phyloP scores from a whole-genome alignment of 257 asterid species.

The Penstemon newberryi region DNA sequence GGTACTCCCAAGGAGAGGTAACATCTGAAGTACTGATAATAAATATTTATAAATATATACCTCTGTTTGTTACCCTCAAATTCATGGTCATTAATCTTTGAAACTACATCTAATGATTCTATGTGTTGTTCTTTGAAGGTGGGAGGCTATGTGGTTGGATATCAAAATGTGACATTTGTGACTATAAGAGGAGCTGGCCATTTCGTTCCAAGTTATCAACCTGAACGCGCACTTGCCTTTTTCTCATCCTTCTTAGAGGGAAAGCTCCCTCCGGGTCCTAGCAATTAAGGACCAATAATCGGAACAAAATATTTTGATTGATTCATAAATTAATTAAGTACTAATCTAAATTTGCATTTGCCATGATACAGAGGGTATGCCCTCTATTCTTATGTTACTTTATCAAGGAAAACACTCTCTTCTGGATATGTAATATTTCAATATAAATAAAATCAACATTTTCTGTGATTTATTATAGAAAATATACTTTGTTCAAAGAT shows the following conservation, averaged over 20 bases:
- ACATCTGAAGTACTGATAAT: no score
- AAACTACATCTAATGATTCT: background rate
- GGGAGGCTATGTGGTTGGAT: constrained; percentile 27
- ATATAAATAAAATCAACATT: background rate
- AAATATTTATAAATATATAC: no score
- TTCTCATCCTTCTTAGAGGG: constrained; percentile 10
- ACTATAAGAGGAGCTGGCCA: constrained; percentile 24
- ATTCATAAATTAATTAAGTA: background rate
- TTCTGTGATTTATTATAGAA: no score
- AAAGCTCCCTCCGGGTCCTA: constrained; percentile 15
- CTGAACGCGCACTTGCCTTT: constrained; percentile 5
- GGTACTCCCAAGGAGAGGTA: constrained; percentile 43
- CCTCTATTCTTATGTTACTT: background rate
- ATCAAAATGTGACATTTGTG: constrained; percentile 19
- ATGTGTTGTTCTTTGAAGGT: constrained; percentile 1
- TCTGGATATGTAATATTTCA: background rate
- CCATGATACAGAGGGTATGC: constrained; percentile 1
- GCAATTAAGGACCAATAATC: no score
- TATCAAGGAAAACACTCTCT: background rate
- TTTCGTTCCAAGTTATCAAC: constrained; percentile 28
- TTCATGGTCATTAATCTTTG: no score
- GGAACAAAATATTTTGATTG: no score
- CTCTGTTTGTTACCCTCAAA: no score
- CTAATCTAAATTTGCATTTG: background rate
- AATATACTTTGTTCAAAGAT: no score